Base-by-base conservation (phyloP, 768 basidiomycete genomes). In the Podaxis sp. region DNA sequence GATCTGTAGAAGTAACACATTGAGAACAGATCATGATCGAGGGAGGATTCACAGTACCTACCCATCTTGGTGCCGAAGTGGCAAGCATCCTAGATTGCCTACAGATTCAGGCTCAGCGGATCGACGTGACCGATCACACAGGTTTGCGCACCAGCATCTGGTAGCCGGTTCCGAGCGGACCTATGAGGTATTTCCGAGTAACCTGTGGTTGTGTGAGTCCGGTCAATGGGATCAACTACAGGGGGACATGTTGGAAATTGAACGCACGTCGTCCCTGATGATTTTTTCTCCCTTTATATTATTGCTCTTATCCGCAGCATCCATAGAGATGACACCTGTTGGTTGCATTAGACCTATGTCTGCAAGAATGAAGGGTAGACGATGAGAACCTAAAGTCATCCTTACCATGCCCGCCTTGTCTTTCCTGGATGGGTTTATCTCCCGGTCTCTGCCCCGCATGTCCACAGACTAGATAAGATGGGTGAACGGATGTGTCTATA, bases 11-110 rank as follows among this genome's bases (percentile, higher is more conserved):
- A 49, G 48, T 11, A 44, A 40, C 8, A 15, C 13, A 22, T 9
- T 17, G 28, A 26, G 11, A 22, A 42, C 26, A 3, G 55, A 57
- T 42, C 55, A 22, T 57, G 55, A 42, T 57, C 55, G 55, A 57
- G 24, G 12, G 5, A 44, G 24, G 39, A 24, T 19, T 28, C 28
- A 28, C 15, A 24, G 53, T 30, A 2, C 55, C 4, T 42, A 57
- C 55, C 55, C 55, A 44, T 44, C 8, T 30, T 40, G 17, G 55
- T 57, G n/a, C 42, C 42, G 3, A 22, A 57, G 24, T 57, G 55
- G 42, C 55, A 57, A 44, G 40, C 15, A 17, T 57, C 55, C 40
- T 5, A 57, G 38, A 42, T 42, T 42, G 55, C 55, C 55, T 57
- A 17, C 19, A 40, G 55, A 57, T 57, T 24, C 13, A 44, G 2